These are phyloP conservation scores for Ogataea philodendri DNA, from an alignment of 805 yeast species.

Conservation along the genomic window DNA sequence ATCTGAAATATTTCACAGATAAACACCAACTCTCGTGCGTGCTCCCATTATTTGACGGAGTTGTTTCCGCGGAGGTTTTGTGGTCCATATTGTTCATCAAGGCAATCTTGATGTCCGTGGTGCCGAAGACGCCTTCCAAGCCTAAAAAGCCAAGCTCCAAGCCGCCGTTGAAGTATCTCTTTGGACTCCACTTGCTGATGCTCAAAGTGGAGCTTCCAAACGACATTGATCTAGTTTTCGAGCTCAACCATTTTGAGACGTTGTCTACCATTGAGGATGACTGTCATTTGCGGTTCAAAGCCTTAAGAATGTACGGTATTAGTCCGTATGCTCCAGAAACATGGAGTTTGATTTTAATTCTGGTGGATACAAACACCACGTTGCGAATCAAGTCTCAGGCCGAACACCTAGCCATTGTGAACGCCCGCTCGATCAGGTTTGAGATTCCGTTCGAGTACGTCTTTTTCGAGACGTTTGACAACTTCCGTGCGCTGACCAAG, in stretches of 20 bases:
- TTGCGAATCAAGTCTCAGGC: constrained; percentile 6
- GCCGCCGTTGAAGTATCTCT: constrained; percentile 14
- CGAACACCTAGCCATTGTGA: constrained; percentile 16
- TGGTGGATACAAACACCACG: constrained; percentile 20
- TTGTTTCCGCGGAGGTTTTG: constrained; percentile 30
- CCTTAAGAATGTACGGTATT: constrained; percentile 29
- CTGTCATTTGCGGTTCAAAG: constrained; percentile 21
- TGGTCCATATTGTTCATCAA: constrained; percentile 33
- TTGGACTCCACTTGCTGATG: constrained; percentile 27
- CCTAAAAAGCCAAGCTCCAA: background rate
- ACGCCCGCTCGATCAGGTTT: constrained; percentile 29
- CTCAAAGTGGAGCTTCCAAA: constrained; percentile 28
- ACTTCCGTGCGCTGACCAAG: constrained; percentile 70
- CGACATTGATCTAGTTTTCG: constrained; percentile 29
- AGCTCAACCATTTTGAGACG: constrained; percentile 29
- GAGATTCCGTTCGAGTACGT: constrained; percentile 72
- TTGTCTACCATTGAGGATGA: constrained; percentile 20
- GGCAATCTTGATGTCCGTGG: constrained; percentile 13
- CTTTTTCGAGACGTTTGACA: constrained; percentile 77
- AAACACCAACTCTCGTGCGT: constrained; percentile 20
- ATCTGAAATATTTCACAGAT: constrained; percentile 15
- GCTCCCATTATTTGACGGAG: constrained; percentile 29
- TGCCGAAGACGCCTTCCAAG: constrained; percentile 11
- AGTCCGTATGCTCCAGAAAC: constrained; percentile 26
- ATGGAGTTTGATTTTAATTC: constrained; percentile 30